Evolutionary conservation across 805 yeast genomes (phyloP).

Genomic region (Starmerella khaoyaiensis): DNA sequence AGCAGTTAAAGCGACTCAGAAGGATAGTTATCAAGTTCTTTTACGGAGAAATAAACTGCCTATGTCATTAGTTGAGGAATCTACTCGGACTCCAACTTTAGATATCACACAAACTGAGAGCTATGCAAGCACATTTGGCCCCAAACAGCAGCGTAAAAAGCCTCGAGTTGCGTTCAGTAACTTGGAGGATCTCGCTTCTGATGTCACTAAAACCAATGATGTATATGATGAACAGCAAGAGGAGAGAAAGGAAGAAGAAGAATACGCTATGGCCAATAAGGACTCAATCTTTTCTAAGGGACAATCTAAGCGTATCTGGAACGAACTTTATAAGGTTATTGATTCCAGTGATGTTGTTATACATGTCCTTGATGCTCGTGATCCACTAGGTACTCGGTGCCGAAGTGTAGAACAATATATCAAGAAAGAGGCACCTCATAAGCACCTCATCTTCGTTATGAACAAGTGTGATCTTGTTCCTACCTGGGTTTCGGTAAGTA

Average conservation of each 20-base stretch:
- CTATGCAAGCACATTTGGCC: constrained; percentile 74
- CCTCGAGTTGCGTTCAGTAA: constrained; percentile 68
- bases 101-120: constrained; percentile 82
- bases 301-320: constrained; percentile 97
- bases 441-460: constrained; percentile 84
- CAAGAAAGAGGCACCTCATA: constrained; percentile 87
- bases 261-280: constrained; percentile 79
- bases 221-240: constrained; percentile 63
- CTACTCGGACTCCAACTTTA: constrained; percentile 58
- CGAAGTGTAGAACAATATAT: constrained; percentile 84
- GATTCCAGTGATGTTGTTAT: constrained; percentile 96
- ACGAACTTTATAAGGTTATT: constrained; percentile 89
- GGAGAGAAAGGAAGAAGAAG: constrained; percentile 41
- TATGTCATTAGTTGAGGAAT: constrained; percentile 86
- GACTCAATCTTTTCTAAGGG: constrained; percentile 95
- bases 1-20: constrained; percentile 75
- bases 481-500: constrained; percentile 98
- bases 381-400: constrained; percentile 94
- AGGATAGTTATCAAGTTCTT: constrained; percentile 75
- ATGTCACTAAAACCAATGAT: constrained; percentile 43
- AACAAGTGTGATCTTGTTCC: constrained; percentile 98
- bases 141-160: constrained; percentile 85
- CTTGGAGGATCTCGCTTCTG: constrained; percentile 61
- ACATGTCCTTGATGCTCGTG: constrained; percentile 94
- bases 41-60: constrained; percentile 85